These are phyloP conservation scores for Rubroboletus pulcherrimus DNA, from an alignment of 768 basidiomycete genomes.

Conservation along the genomic window DNA sequence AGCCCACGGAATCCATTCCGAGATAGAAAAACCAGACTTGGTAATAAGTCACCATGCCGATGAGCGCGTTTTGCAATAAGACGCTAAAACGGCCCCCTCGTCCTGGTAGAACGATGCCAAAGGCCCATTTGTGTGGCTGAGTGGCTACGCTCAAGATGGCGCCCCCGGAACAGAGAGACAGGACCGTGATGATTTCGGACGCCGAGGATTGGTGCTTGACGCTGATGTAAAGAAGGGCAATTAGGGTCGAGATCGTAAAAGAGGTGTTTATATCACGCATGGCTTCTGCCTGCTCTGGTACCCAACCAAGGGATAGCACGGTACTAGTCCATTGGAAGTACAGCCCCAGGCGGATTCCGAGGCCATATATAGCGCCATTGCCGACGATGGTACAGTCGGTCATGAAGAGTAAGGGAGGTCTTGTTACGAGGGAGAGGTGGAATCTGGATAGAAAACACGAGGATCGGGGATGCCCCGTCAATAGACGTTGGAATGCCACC, in stretches of 20 bases:
- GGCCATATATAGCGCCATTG: neutral
- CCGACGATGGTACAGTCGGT: neutral
- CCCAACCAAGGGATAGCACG: neutral
- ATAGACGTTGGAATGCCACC: no score
- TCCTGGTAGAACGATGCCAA: neutral
- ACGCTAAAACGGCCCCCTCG: neutral
- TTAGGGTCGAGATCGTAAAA: neutral
- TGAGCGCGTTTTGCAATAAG: neutral
- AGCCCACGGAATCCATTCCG: neutral
- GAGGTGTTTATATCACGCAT: neutral
- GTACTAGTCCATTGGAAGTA: neutral
- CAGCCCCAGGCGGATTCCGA: neutral
- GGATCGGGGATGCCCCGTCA: neutral
- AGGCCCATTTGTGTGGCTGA: neutral
- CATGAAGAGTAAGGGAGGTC: neutral
- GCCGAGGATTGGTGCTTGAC: neutral
- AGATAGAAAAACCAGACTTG: neutral
- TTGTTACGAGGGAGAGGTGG: neutral
- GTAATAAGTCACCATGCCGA: neutral
- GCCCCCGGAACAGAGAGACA: neutral
- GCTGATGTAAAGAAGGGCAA: neutral
- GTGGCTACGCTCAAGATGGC: neutral
- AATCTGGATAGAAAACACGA: neutral
- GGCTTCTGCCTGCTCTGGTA: neutral
- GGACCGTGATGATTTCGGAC: neutral